These are phyloP conservation scores for Drechmeria coniospora DNA, from an alignment of 2,329 filamentous ascomycete genomes.

Conservation along the genomic window DNA sequence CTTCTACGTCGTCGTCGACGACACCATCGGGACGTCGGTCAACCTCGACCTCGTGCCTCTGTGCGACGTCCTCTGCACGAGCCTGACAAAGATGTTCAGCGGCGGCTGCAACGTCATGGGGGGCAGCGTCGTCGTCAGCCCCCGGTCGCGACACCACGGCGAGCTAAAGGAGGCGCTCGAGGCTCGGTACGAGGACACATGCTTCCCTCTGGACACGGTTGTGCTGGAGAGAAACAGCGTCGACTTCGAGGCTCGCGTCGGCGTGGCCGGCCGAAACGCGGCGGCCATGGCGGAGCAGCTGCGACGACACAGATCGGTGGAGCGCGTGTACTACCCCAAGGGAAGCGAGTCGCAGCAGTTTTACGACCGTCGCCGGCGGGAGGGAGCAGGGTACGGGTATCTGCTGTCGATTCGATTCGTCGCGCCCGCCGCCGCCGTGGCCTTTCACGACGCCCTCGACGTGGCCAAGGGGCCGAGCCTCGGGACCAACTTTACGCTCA, in stretches of 20 bases:
- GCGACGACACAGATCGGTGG: conserved; percentile 9
- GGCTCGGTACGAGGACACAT: conserved; percentile 9
- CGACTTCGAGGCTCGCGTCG: conserved; percentile 19
- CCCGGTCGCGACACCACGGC: conserved; percentile 18
- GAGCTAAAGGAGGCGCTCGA: conserved; percentile 11
- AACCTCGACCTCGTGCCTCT: conserved; percentile 29
- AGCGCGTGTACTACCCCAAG: conserved; percentile 25
- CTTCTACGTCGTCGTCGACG: conserved; percentile 27
- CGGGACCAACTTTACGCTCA: conserved; percentile 33
- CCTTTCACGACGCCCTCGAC: conserved; percentile 32
- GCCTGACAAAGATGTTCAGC: conserved; percentile 38
- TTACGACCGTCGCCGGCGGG: conserved; percentile 16
- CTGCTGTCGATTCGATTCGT: conserved; percentile 34
- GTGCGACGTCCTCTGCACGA: conserved; percentile 33
- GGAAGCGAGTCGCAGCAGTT: conserved; percentile 19
- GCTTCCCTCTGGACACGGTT: conserved; percentile 11
- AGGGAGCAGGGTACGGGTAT: conserved; percentile 31
- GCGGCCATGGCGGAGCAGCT: conserved; percentile 12
- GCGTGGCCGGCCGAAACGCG: conserved; percentile 11
- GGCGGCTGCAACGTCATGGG: conserved; percentile 39
- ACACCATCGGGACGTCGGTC: conserved; percentile 28
- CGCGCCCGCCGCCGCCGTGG: conserved; percentile 15
- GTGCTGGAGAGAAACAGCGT: conserved; percentile 24
- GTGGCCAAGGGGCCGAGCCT: conserved; percentile 34
- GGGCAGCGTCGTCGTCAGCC: conserved; percentile 29